Base-by-base conservation (phyloP, 2,329 filamentous ascomycete species). In the Phoma sp. region DNA sequence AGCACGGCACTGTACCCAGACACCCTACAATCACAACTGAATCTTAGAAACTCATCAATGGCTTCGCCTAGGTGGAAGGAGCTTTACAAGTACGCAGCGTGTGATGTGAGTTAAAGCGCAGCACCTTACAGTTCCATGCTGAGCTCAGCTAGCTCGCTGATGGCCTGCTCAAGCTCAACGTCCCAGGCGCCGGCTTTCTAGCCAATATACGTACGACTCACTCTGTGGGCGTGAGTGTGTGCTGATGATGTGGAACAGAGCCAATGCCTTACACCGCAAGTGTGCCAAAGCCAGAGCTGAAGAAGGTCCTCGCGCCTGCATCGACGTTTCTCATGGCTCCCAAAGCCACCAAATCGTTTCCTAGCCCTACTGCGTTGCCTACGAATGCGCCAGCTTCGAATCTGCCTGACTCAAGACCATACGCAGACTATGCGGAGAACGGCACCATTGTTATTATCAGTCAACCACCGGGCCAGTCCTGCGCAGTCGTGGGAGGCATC, bases 401-500 rank as follows among this genome's bases (percentile, higher is more conserved):
- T 70, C 46, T 67, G 54, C 22, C 63, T 59, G 46, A 50, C 52
- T 55, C 63, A 1, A 83, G 80, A 6, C 89, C 91, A 64, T 92
- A 87, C 82, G 87, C 87, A 33, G 90, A 93, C 73, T 76, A 85
- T 37, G 82, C 85, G 1, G 74, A 83, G 24, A 76, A 81, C 0
- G 82, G 80, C 7, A 88, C 85, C 1, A 81, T 92, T 48, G 84
- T 87, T 4, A 77, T 92, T 4, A 81, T 92, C 55, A 83, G 85
- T 57, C 88, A 92, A 65, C 87, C 88, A 0, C 67, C 78, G 0
- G 81, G 79, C 0, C 88, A 91, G 70, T 81, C 81, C 46, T 91
- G 89, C 73, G 89, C 89, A 6, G 82, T 90, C 7, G 82, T 90
- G 6, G 90, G 90, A n/a, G 89, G 89, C 17, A 90, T 92, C 61